Evolutionary conservation across 495 filamentous ascomycete species (phyloP).

Genomic region (Penicillium bovifimosum): DNA sequence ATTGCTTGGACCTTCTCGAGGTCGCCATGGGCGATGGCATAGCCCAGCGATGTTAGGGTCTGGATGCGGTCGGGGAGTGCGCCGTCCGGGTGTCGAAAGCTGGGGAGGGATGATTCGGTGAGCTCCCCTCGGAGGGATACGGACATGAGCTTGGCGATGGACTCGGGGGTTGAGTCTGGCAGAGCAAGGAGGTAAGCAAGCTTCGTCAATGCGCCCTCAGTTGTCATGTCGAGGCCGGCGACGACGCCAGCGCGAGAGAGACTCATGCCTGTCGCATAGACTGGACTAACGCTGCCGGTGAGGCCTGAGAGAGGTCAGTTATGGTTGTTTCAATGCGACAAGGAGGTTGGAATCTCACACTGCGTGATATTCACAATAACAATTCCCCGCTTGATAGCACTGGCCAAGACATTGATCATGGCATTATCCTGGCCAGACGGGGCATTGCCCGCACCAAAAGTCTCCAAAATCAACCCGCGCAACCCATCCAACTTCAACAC

Average conservation of each 20-base stretch:
- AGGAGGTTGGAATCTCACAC: constrained; percentile 47
- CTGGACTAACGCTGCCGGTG: constrained; percentile 79
- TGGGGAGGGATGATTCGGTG: constrained; percentile 59
- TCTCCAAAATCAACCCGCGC: constrained; percentile 83
- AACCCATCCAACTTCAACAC: constrained; percentile 75
- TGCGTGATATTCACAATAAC: constrained; percentile 93
- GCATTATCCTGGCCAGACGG: constrained; percentile 78
- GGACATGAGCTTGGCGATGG: constrained; percentile 68
- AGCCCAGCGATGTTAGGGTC: constrained; percentile 66
- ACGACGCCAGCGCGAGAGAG: constrained; percentile 87
- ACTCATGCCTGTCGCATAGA: constrained; percentile 87
- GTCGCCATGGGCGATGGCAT: constrained; percentile 74
- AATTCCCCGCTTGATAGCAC: constrained; percentile 73
- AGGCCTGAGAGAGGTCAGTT: constrained; percentile 37
- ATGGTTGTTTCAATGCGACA: background rate
- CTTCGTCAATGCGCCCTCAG: constrained; percentile 91
- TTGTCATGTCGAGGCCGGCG: constrained; percentile 88
- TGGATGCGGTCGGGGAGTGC: constrained; percentile 42
- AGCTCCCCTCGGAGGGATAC: constrained; percentile 77
- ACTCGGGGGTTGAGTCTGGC: constrained; percentile 52
- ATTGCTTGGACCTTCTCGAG: constrained; percentile 57
- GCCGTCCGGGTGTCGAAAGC: constrained; percentile 68
- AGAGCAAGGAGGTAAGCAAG: constrained; percentile 79
- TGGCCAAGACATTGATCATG: constrained; percentile 72
- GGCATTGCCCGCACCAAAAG: constrained; percentile 92